Base-by-base conservation (phyloP, 2,329 filamentous ascomycete genomes). In the Aschersonia sp. region DNA sequence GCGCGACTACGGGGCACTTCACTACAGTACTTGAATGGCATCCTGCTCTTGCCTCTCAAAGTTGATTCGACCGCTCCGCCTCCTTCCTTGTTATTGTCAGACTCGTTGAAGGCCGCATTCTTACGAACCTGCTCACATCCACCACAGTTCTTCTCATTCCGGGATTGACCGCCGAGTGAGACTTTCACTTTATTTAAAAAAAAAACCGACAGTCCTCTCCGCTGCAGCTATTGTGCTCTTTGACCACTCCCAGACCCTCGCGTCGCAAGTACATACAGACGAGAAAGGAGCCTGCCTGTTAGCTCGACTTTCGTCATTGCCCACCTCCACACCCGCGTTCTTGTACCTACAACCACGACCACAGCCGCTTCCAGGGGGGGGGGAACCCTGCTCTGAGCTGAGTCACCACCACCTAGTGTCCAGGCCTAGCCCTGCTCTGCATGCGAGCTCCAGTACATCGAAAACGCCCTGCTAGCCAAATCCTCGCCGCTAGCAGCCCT, bases 21-120 rank as follows among this genome's bases (percentile, higher is more conserved):
- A 37, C 12, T 12, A 37, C 33, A 22, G 22, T 41, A 50, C 42
- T 35, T 46, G 44, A 37, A 46, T 46, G 47, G 35, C 44, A 42
- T 49, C 46, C 46, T 44, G 44, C 49, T 41, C 46, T 48, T 42
- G 39, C 47, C 33, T 12, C 33, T 12, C 47, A 49, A 37, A 22
- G 12, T 50, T 43, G 46, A 44, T 46, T 43, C 44, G 12, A 46
- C 29, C 29, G 46, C 14, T 44, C 42, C 42, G 39, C 43, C 33
- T 44, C n/a, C 39, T 45, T 43, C 47, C 44, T 42, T 30, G 12
- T 12, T 30, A 41, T 39, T 44, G 14, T 42, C 29, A 37, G 7
- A 37, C 3, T 37, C 22, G 22, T 48, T 35, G 46, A 11, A 41
- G 22, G 33, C 35, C 14, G 6, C 8, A 31, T 30, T 12, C 11